Evolutionary conservation across 345 rosid genomes (phyloP).

Genomic region (Salix purpurea): DNA sequence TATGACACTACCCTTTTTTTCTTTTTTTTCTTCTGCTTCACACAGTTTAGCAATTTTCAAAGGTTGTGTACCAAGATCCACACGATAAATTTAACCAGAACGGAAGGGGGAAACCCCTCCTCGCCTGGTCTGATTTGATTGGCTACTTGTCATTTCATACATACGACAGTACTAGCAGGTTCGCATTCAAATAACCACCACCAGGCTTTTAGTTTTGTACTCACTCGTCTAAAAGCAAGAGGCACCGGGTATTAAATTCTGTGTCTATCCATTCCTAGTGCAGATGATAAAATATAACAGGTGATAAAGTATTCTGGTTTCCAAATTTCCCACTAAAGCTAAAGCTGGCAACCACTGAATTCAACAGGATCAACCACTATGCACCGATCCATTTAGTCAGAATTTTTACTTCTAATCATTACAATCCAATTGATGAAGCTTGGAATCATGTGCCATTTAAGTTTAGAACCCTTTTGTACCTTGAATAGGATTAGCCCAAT

Average conservation of each 20-base stretch:
- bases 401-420: not conserved
- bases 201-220: no score
- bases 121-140: not conserved
- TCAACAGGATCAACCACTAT: not conserved
- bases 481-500: no score
- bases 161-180: no score
- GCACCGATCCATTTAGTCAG: not conserved
- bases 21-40: no score
- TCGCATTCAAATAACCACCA: no score
- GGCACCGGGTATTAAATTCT: not conserved
- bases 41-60: not conserved
- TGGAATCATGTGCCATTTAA: no score
- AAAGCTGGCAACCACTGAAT: not conserved
- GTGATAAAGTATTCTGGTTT: not conserved
- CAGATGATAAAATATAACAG: no score
- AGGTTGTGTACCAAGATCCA: not conserved
- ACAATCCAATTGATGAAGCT: not conserved
- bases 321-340: not conserved
- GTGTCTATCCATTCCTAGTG: not conserved
- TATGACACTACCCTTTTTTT: not conserved
- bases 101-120: not conserved
- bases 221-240: no score
- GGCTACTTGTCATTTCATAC: not conserved
- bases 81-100: not conserved
- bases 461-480: no score